Evolutionary conservation across 2,329 filamentous ascomycete species (phyloP), one percentile per base, ranked within the genome.

Genomic region (Diplodia intermedia): DNA sequence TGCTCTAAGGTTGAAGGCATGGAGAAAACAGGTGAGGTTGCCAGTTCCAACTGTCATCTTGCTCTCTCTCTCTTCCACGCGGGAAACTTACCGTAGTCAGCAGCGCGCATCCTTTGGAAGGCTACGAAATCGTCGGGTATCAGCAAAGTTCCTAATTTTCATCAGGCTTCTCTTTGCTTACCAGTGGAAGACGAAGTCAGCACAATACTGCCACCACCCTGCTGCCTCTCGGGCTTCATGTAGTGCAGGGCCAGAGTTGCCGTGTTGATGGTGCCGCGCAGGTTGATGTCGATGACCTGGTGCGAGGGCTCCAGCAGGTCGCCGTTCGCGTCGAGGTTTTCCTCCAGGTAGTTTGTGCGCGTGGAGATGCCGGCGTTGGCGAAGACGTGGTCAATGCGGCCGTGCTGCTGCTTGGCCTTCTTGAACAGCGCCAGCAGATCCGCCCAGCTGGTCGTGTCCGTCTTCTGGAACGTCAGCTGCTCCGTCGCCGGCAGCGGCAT

Each of bases 381-480:
- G 36, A 38, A 38, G 36, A 38, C 36, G 36, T 83, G 81, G 71
- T 84, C 79, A 36, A 84, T 79, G 5, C 72, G 74, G 4, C 79
- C 80, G 65, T 79, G 79, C 8, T 74, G 70, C 52, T 81, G 75
- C 68, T 82, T 79, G 1, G 84, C 77, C 62, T 80, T 77, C 70
- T 84, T 84, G 78, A 88, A 88, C 26, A 88, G 75, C 0, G 77
- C 77, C n/a, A 80, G 71, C 23, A 86, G 80, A 5, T 84, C 82
- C 4, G 78, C 73, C 86, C 86, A 88, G 5, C 79, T 75, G 0
- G 81, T 75, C 50, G 77, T 76, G 47, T 78, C 72, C n/a, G 57
- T 62, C 15, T 18, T 26, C 40, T 31, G 72, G 70, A 55, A 72
- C 73, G 18, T 70, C 36, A 57, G 74, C 77, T 2, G 73, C 71